Evolutionary conservation across 768 basidiomycete genomes (phyloP), one percentile per base, ranked within the genome.

Genomic region (Lactifluus hygrophoroides): DNA sequence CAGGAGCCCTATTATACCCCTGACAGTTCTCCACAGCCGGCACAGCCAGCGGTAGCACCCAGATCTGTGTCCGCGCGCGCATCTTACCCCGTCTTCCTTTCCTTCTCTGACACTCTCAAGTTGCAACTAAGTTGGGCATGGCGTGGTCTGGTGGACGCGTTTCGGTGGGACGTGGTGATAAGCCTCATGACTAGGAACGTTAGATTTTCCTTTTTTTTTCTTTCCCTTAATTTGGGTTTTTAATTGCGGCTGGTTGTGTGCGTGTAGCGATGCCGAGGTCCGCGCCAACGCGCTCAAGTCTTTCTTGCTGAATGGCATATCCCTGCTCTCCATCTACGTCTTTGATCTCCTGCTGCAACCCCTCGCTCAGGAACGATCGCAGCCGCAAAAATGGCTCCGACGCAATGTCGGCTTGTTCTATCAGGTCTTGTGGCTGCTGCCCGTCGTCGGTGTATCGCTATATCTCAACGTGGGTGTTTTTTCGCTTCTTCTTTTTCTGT

Each of bases 351-450:
- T 91, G 27, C 74, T 93, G 14, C 76, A 80, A 19, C 88, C 89
- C 3, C 76, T 90, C 21, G 79, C 86, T 16, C 78, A 76, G 19
- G 77, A 79, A 64, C 77, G 80, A 23, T 14, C 14, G 64, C 78
- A 80, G 47, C 77, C 81, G 54, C 78, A 80, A 58, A 81, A 76
- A 60, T 88, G 84, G 84, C 69, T 87, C 40, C 84, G 84, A 66
- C 76, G 82, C 25, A 86, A 89, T 64, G 75, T 90, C 11, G 83
- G 85, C 10, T 84, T 82, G 81, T 81, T 88, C 63, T 90, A 88
- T 69, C 86, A 84, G 66, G 71, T 81, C 8, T 71, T 94, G 38
- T 94, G 90, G 90, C 71, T 94, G 3, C 71, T 87, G 19, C 92
- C 92, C 0, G 78, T 93, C 52, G 77, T 91, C 8, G 84, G 84